Conservation (phyloP, 495 filamentous ascomycete species). For the Hypoxylon cercidicola region DNA sequence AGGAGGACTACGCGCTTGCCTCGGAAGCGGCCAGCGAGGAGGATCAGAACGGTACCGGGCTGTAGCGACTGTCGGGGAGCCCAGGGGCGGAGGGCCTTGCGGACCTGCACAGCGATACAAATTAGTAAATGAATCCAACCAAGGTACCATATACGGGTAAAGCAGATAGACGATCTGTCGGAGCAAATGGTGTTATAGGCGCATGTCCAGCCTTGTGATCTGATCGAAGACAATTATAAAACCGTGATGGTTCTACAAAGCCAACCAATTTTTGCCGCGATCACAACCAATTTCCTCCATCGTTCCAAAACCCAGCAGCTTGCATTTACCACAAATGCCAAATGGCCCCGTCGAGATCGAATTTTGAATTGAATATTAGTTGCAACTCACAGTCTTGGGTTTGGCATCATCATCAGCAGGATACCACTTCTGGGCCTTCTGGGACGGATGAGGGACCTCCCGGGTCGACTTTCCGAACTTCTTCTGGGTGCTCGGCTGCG, state of each 20-base stretch:
- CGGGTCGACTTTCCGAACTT: constrained; percentile 97
- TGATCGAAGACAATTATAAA: constrained; percentile 11
- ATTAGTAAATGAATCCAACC: constrained; percentile 38
- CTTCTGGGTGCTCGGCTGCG: constrained; percentile 80
- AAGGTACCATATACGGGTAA: neutral
- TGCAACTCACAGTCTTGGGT: constrained; percentile 87
- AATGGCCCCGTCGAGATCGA: constrained; percentile 13
- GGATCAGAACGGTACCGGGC: constrained; percentile 95
- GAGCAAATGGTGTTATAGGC: constrained; percentile 4
- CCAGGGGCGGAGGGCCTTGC: constrained; percentile 89
- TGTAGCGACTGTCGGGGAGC: constrained; percentile 85
- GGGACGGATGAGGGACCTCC: constrained; percentile 79
- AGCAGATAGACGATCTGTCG: constrained; percentile 8
- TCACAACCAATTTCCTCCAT: constrained; percentile 4
- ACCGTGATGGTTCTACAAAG: constrained; percentile 4
- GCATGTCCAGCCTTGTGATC: constrained; percentile 1
- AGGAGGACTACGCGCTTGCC: constrained; percentile 99
- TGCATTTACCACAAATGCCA: constrained; percentile 25
- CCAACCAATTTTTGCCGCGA: constrained; percentile 2
- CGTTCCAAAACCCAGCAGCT: constrained; percentile 15
- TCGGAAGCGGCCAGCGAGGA: constrained; percentile 99
- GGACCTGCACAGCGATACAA: constrained; percentile 69
- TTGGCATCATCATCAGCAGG: constrained; percentile 91
- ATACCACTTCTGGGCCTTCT: constrained; percentile 99
- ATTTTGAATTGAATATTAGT: constrained; percentile 21